Percentiles rank a stretch among this genome's conserved stretches.
These are phyloP conservation scores for Cytospora chrysosperma DNA, from an alignment of 2,329 filamentous ascomycete species.

Conservation along the genomic window DNA sequence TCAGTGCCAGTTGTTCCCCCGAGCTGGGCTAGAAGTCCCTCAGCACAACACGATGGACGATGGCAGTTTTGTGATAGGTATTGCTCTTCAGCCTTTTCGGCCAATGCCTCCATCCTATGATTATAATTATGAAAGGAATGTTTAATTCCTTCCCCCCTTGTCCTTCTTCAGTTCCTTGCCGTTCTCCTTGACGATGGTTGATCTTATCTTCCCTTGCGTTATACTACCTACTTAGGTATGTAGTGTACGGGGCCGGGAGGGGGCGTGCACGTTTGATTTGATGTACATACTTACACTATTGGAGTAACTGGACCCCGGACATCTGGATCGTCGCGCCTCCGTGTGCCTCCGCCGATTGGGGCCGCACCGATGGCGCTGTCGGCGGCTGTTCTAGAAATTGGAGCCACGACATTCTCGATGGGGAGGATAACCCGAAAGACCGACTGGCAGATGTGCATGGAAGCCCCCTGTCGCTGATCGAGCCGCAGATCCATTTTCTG, in stretches of 20 bases:
- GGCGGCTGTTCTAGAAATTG: constrained; percentile 21
- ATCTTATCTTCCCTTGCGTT: not conserved
- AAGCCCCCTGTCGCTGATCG: not conserved
- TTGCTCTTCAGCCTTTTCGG: not conserved
- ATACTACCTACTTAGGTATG: not conserved
- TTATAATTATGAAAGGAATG: not conserved
- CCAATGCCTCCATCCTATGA: not conserved
- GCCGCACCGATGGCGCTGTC: constrained; percentile 11
- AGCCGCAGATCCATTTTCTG: not conserved
- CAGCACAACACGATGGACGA: not conserved
- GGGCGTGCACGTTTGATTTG: constrained; percentile 8
- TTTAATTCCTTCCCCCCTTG: no score
- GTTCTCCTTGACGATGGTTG: not conserved
- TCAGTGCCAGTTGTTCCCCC: constrained; percentile 7
- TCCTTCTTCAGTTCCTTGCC: no score
- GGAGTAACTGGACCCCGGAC: constrained; percentile 16
- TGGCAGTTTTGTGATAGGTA: not conserved
- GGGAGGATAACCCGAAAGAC: not conserved
- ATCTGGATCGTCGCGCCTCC: constrained; percentile 12
- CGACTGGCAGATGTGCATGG: not conserved
- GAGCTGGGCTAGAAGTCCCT: not conserved
- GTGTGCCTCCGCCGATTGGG: constrained; percentile 1
- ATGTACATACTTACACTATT: no score
- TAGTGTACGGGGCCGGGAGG: not conserved
- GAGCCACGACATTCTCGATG: not conserved